These are phyloP conservation scores for Taphrina wiesneri DNA, from an alignment of 1,139 yeast genomes.

Conservation along the genomic window DNA sequence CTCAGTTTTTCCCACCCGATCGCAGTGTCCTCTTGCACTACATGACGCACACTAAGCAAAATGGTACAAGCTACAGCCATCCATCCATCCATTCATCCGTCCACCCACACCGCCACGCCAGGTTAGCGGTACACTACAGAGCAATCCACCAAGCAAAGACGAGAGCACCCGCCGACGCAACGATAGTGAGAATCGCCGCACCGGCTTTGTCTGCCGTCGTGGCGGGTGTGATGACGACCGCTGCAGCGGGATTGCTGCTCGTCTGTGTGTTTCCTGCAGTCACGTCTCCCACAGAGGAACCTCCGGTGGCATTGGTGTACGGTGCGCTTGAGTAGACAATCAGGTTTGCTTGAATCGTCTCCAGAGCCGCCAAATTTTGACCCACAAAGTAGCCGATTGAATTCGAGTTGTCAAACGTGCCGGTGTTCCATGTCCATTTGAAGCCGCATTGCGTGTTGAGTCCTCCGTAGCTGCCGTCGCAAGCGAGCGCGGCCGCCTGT, in stretches of 20 bases:
- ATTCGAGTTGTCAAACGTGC: slow-evolving; percentile 44
- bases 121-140: background rate
- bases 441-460: slow-evolving; percentile 74
- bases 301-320: slow-evolving; percentile 52
- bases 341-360: slow-evolving; percentile 57
- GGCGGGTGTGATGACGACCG: slow-evolving; percentile 25
- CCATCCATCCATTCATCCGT: no score
- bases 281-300: slow-evolving; percentile 49
- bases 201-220: slow-evolving; percentile 33
- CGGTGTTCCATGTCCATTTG: slow-evolving; percentile 56
- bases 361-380: slow-evolving; percentile 75
- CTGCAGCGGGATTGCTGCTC: slow-evolving; percentile 39
- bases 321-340: slow-evolving; percentile 50
- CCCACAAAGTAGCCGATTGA: slow-evolving; percentile 57
- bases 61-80: no score
- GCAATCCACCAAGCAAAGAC: slow-evolving; percentile 34
- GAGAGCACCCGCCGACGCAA: slow-evolving; percentile 8
- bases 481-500: slow-evolving; percentile 66
- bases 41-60: no score
- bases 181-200: slow-evolving; percentile 25
- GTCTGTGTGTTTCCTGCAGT: slow-evolving; percentile 45
- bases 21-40: no score
- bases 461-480: slow-evolving; percentile 73
- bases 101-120: no score
- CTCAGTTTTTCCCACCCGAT: no score